Base-by-base conservation (phyloP, 306 rosid species). In the Arachis hypogaea region DNA sequence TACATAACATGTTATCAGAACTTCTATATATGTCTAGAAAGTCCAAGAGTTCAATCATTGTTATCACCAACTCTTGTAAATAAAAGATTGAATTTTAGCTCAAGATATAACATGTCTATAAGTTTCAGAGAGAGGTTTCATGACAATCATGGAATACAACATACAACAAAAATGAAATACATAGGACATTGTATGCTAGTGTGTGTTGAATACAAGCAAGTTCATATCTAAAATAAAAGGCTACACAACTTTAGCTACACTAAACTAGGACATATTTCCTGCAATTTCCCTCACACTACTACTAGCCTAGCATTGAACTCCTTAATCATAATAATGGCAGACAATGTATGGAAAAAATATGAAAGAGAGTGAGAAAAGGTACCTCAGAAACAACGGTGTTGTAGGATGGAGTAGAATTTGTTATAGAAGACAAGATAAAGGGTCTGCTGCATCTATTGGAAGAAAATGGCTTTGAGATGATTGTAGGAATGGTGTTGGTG, bases 351-450 rank as follows among this genome's bases (percentile, higher is more conserved):
- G 77, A 4, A 47, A 5, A 79, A 18, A 49, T 6, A 3, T 0
- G 58, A 14, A 8, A 36, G 12, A 12, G 9, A 58, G 41, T 56
- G 45, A 28, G 61, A 47, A 59, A 47, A 63, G 29, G 60, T 3
- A 91, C 98, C 98, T 88, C 97, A 74, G 86, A 91, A 82, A 93
- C 96, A 62, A 93, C 78, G 64, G 89, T 75, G 36, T 83, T 89
- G 79, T 82, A 93, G 75, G 96, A 85, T 29, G 85, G 86, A 30
- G 81, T 56, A 33, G 87, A 78, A 70, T 77, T 73, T 69, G 78
- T 69, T 41, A 81, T 54, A 78, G 96, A 80, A 71, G 89, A 86
- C 30, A 84, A 74, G 69, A 83, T 60, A 78, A 77, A 41, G 52
- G 89, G 82, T 51, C 76, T 89, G 81, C 76, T 89, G 81, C 83